Conservation (phyloP, 2,329 filamentous ascomycete species). For the Fusarium sacchari region DNA sequence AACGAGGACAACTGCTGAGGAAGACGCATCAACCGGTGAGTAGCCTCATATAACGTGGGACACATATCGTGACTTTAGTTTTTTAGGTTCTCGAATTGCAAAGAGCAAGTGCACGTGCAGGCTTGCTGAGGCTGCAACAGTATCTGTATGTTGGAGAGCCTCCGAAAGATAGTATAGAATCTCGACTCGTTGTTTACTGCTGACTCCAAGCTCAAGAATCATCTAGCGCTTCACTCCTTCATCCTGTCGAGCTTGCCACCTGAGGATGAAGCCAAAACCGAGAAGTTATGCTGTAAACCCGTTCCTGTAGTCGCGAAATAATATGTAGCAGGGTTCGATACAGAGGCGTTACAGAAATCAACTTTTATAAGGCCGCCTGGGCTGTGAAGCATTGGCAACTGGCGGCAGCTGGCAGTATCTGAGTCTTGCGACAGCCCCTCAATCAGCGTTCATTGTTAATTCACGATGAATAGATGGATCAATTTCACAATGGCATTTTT, state of each 20-base stretch:
- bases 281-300: not conserved
- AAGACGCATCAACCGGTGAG: not conserved
- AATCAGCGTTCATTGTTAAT: not conserved
- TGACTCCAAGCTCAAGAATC: not conserved
- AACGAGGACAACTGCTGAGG: not conserved
- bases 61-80: not conserved
- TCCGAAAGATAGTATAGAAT: not conserved
- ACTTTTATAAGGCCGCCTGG: not conserved
- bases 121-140: not conserved
- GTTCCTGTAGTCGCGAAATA: not conserved
- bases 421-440: not conserved
- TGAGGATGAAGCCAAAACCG: not conserved
- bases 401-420: conserved; percentile 3
- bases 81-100: not conserved
- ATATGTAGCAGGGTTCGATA: not conserved
- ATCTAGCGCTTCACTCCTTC: not conserved
- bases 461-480: not conserved
- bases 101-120: not conserved
- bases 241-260: not conserved
- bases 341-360: not conserved
- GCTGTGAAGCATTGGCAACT: conserved; percentile 4
- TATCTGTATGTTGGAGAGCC: not conserved
- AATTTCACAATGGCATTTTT: not conserved
- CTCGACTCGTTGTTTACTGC: not conserved
- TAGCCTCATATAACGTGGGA: too few relatives aligned